A percentile compares a stretch with the other conserved stretches of the same genome.
phyloP scores from a whole-genome alignment of 176 grass and related monocot genomes.

The Oryza officinalis region DNA sequence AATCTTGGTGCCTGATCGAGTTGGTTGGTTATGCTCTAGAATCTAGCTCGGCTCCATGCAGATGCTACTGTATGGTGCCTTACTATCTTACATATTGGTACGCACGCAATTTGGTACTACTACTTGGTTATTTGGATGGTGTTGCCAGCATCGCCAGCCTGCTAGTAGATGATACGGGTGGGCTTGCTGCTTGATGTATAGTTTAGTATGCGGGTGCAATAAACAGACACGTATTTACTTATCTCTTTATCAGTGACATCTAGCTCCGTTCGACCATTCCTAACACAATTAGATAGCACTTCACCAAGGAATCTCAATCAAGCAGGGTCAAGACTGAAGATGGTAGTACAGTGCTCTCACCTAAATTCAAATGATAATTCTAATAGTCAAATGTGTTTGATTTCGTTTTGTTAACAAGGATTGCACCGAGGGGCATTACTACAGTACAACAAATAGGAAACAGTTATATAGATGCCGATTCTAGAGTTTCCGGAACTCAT shows the following conservation, averaged over 20 bases:
- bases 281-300: not conserved
- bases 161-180: slow-evolving; percentile 20
- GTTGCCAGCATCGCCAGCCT: slow-evolving; percentile 19
- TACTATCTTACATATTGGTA: not conserved
- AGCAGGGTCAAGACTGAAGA: too few relatives aligned
- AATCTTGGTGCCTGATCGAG: not conserved
- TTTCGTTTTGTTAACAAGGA: too few relatives aligned
- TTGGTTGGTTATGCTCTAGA: not conserved
- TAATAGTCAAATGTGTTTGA: too few relatives aligned
- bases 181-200: slow-evolving; percentile 35
- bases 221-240: slow-evolving; percentile 32
- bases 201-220: slow-evolving; percentile 31
- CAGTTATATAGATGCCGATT: too few relatives aligned
- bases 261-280: too few relatives aligned
- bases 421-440: too few relatives aligned
- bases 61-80: not conserved
- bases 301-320: not conserved
- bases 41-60: slow-evolving; percentile 8
- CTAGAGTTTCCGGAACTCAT: too few relatives aligned
- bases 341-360: too few relatives aligned
- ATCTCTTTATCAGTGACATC: not conserved
- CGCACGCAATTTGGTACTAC: too few relatives aligned
- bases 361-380: too few relatives aligned
- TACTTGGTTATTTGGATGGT: slow-evolving; percentile 24
- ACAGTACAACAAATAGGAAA: too few relatives aligned